phyloP scores from a whole-genome alignment of 805 yeast genomes.

The Metschnikowia peoriensis region DNA sequence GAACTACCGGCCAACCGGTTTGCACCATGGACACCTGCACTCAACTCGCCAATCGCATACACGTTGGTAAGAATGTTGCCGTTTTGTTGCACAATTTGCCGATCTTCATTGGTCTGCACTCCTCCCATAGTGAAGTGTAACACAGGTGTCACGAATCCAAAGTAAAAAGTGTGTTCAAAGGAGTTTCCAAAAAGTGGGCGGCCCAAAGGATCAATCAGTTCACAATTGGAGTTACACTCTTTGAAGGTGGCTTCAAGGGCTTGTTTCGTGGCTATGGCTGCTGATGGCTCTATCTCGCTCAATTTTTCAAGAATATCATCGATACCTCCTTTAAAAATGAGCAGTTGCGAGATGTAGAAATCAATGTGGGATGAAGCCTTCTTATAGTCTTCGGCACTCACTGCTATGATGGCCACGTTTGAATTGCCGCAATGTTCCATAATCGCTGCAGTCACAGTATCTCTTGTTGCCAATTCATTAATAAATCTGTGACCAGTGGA shows the following conservation, averaged over 20 bases:
- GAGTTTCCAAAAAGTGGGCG: slow-evolving; percentile 31
- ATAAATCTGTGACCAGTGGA: slow-evolving; percentile 48
- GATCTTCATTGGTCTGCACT: slow-evolving; percentile 21
- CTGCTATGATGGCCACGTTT: slow-evolving; percentile 24
- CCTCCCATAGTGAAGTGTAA: slow-evolving; percentile 31
- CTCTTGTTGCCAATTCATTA: slow-evolving; percentile 55
- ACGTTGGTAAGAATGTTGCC: slow-evolving; percentile 41
- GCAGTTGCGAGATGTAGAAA: slow-evolving; percentile 40
- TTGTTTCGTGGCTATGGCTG: not conserved
- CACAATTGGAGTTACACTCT: not conserved
- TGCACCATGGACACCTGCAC: slow-evolving; percentile 68
- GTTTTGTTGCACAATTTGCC: slow-evolving; percentile 22
- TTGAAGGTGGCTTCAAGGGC: not conserved
- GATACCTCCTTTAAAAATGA: slow-evolving; percentile 26
- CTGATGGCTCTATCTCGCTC: slow-evolving; percentile 6
- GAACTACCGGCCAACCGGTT: slow-evolving; percentile 61
- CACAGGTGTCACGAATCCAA: slow-evolving; percentile 58
- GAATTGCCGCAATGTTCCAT: slow-evolving; percentile 19
- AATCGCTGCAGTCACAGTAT: slow-evolving; percentile 47
- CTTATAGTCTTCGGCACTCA: slow-evolving; percentile 45
- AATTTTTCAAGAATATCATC: slow-evolving; percentile 18
- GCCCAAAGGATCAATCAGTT: slow-evolving; percentile 33
- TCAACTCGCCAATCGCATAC: slow-evolving; percentile 65
- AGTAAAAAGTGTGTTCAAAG: slow-evolving; percentile 30
- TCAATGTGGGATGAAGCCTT: slow-evolving; percentile 50